Evolutionary conservation across 2,329 filamentous ascomycete species (phyloP), one percentile per base, ranked within the genome.

Genomic region (Thelonectria blattea): DNA sequence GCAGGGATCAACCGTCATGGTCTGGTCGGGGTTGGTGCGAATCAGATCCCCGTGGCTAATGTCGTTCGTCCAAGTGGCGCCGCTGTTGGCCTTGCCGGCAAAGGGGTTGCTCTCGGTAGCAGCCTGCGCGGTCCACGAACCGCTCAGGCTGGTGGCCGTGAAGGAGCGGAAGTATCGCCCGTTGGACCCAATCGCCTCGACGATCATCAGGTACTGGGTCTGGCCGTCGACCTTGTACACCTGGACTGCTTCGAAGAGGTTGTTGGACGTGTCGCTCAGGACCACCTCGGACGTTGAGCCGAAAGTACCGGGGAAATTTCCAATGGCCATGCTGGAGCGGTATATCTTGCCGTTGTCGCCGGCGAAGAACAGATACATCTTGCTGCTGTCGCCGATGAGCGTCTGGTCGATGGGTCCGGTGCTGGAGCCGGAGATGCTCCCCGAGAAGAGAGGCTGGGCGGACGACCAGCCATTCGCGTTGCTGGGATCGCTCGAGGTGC

Each of bases 331-430:
- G 70, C 80, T 83, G 53, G 86, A 72, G 1, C 87, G 81, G 75
- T 90, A 90, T 69, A 90, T 87, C 47, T 81, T 83, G 72, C 88
- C 88, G 63, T 90, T 88, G 74, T 90, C 88, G 8, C 86, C 88
- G 0, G 81, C 80, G 66, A 89, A 90, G 81, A 90, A 90, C 5
- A 90, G 77, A 66, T 89, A 89, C 85, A 89, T 88, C 74, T 83
- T 82, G 7, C 71, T 73, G 69, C 74, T 74, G 72, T 90, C 88
- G 42, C 84, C 85, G 63, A 90, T 89, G 57, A 89, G 64, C 0
- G 85, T 85, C 74, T 88, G 86, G 72, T 90, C 87, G 61, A 90
- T 89, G 11, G 78, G 70, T 1, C 85, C 85, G 0, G 82, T 87
- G 72, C 73, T 70, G 9, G 82, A 82, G 56, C 69, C 78, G 0